Base-by-base conservation (phyloP, 768 basidiomycete genomes). In the Podaxis pistillaris region DNA sequence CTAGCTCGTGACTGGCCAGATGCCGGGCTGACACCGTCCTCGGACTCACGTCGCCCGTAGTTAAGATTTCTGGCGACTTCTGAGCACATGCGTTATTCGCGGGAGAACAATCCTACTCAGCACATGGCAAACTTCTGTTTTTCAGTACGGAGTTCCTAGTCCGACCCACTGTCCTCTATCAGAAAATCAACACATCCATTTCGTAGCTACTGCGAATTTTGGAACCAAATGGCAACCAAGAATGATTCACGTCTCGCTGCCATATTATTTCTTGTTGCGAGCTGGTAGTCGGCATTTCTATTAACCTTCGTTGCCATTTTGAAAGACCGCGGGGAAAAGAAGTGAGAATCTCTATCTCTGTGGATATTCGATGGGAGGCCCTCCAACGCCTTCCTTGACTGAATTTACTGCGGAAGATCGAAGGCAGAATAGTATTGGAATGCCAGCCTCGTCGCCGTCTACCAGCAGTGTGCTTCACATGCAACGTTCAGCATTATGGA, bases 261-360 rank as follows among this genome's bases (percentile, higher is more conserved):
- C 33, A 33, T 33, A 33, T 33, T 33, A n/a, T 19, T 46, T 19
- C 44, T n/a, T 46, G 44, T 46, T 46, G 44, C n/a, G n/a, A 46
- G 19, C n/a, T 19, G 15, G n/a, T 8, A n/a, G 44, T 19, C 6
- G 19, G 44, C 4, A 8, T 4, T 8, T n/a, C n/a, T 46, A 38
- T 26, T 60, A n/a, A 50, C 47, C 33, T 59, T 33, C 24, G 19
- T 13, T 17, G n/a, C 38, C 12, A 24, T 58, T 26, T 44, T 58
- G 22, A 51, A 60, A 52, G 59, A 24, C 59, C 59, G 59, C 59
- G 59, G 33, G 33, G 59, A 60, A 52, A 44, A 60, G 59, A 51
- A 37, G 36, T 38, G n/a, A 33, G 36, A 46, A 58, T 41, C 58
- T 15, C 40, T 24, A 26, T 19, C 33, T 22, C 37, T 40, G 28